phyloP scores from a whole-genome alignment of 192 early-diverging fungal genomes.

The Podila epigama region DNA sequence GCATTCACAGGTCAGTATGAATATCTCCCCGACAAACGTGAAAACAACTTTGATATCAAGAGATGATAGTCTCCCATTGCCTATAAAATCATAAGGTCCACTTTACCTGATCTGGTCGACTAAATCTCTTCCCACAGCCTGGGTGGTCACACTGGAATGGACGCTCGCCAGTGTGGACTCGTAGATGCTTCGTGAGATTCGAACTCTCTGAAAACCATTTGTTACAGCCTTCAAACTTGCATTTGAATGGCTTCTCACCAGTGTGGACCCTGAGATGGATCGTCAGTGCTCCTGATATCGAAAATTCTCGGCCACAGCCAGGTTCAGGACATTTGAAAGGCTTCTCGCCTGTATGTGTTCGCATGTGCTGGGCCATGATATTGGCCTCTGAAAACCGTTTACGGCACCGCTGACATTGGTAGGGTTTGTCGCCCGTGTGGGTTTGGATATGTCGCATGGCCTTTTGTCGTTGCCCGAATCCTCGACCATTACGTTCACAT shows the following conservation, averaged over 20 bases:
- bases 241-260: constrained; percentile 63
- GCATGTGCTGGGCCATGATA: constrained; percentile 81
- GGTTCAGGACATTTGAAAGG: constrained; percentile 72
- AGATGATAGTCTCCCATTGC: too few species aligned
- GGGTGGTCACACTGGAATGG: constrained; percentile 69
- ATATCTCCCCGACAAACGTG: neutral
- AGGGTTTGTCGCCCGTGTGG: constrained; percentile 71
- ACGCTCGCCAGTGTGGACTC: constrained; percentile 72
- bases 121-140: constrained; percentile 58
- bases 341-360: constrained; percentile 80
- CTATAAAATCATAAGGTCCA: too few species aligned
- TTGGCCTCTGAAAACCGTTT: constrained; percentile 81
- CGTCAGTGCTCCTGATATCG: constrained; percentile 72
- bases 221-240: constrained; percentile 59
- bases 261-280: constrained; percentile 76
- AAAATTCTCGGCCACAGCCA: constrained; percentile 72
- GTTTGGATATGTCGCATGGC: constrained; percentile 86
- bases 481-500: constrained; percentile 57
- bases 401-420: constrained; percentile 55
- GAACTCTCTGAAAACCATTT: constrained; percentile 65
- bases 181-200: constrained; percentile 64
- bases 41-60: neutral
- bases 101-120: constrained; percentile 58
- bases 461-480: constrained; percentile 64
- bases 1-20: neutral